Percentiles rank a stretch among this genome's conserved stretches.
phyloP scores from a whole-genome alignment of 2,329 filamentous ascomycete species.

The Trichothecium roseum region DNA sequence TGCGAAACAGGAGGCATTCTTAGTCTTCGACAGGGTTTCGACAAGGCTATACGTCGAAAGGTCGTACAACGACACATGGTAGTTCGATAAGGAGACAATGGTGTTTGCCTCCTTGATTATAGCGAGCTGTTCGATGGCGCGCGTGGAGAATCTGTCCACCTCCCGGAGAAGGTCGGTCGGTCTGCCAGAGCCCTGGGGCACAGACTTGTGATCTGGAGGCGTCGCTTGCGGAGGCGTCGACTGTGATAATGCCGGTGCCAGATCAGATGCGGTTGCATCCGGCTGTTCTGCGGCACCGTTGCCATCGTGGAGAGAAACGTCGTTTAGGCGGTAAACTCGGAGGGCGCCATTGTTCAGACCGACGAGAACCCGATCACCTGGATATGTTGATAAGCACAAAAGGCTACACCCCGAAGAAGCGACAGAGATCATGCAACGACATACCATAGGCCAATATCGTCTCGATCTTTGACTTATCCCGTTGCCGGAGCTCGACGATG shows the following conservation, averaged over 20 bases:
- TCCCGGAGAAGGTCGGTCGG: slow-evolving; percentile 81
- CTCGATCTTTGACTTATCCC: slow-evolving; percentile 96
- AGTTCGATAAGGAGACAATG: slow-evolving; percentile 83
- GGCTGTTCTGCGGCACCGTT: slow-evolving; percentile 12
- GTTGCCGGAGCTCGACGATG: slow-evolving; percentile 90
- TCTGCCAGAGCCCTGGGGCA: slow-evolving; percentile 27
- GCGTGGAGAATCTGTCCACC: slow-evolving; percentile 85
- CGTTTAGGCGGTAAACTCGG: slow-evolving; percentile 85
- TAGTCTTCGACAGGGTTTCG: slow-evolving; percentile 70
- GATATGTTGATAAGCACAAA: neutral
- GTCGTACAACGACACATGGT: slow-evolving; percentile 82
- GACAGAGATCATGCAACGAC: too few relatives aligned
- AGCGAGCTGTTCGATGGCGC: slow-evolving; percentile 85
- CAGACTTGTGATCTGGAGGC: slow-evolving; percentile 13
- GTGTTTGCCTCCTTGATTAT: slow-evolving; percentile 92
- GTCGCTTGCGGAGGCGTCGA: slow-evolving; percentile 16
- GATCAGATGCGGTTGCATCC: neutral
- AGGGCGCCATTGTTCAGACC: slow-evolving; percentile 83
- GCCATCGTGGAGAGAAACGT: slow-evolving; percentile 32
- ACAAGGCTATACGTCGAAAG: slow-evolving; percentile 73
- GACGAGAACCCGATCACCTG: slow-evolving; percentile 82
- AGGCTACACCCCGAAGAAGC: too few relatives aligned
- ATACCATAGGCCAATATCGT: slow-evolving; percentile 83
- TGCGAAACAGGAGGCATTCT: slow-evolving; percentile 81
- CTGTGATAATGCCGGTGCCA: neutral